Evolutionary conservation across 441 rosid species (phyloP).

Genomic region (Pelargonium myrrhifolium): DNA sequence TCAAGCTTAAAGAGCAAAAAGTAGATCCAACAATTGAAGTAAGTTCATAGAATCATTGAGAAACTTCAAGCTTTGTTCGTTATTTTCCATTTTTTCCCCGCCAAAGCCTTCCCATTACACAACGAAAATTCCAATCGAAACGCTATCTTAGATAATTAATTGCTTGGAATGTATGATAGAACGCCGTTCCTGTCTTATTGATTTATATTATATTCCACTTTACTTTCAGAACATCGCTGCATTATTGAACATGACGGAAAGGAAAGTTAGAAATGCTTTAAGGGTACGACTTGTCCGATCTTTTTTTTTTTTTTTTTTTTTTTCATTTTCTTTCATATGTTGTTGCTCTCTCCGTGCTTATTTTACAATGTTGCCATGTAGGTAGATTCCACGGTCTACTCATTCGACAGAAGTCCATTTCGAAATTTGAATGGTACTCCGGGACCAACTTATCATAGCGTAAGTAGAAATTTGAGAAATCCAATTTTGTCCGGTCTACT

Average conservation of each 20-base stretch:
- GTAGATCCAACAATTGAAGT: conserved; percentile 81
- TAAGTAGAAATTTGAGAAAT: conserved; percentile 31
- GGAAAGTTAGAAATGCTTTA: conserved; percentile 85
- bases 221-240: conserved; percentile 75
- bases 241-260: conserved; percentile 75
- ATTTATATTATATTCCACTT: conserved; percentile 3
- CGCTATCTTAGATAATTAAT: too few species aligned
- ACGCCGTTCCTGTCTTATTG: neutral
- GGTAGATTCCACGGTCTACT: conserved; percentile 74
- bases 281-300: conserved; percentile 42
- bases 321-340: conserved; percentile 5
- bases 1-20: conserved; percentile 75
- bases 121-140: too few species aligned
- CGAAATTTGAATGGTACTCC: conserved; percentile 84
- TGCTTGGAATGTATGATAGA: too few species aligned
- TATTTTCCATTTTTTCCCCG: neutral
- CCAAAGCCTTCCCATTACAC: neutral
- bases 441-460: conserved; percentile 85
- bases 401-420: conserved; percentile 83
- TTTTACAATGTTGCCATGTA: conserved; percentile 21
- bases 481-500: neutral
- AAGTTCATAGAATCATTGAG: conserved; percentile 26
- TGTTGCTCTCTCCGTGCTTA: conserved; percentile 14
- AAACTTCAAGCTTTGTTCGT: neutral
- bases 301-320: neutral